Conservation (phyloP, 2,329 filamentous ascomycete genomes). For the Ceratocystis lukuohia region DNA sequence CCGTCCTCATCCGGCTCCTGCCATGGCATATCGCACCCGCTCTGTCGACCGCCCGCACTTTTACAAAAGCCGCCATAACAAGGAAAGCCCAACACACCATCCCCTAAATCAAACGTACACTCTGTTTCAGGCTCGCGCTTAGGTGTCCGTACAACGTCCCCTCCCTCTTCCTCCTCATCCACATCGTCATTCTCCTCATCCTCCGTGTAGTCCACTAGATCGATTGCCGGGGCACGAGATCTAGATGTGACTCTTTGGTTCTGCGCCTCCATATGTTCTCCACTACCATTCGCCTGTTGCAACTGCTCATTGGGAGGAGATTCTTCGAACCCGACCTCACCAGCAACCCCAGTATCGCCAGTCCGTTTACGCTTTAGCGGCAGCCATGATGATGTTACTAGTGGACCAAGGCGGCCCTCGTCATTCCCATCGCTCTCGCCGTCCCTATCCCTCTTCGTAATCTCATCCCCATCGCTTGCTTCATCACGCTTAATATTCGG, state of each 20-base stretch:
- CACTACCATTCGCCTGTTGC: too few species aligned
- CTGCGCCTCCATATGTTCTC: too few species aligned
- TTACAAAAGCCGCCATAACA: not conserved
- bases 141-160: not conserved
- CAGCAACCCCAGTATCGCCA: not conserved
- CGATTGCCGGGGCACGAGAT: not conserved
- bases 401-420: slow-evolving; percentile 22
- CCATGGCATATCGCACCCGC: not conserved
- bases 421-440: slow-evolving; percentile 21
- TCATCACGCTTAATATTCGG: slow-evolving; percentile 22
- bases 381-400: slow-evolving; percentile 6
- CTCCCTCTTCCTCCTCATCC: not conserved
- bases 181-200: slow-evolving; percentile 2
- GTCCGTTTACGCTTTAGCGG: slow-evolving; percentile 6
- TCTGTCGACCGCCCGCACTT: not conserved
- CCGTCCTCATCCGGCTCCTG: slow-evolving; percentile 12
- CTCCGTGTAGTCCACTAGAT: not conserved
- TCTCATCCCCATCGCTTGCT: slow-evolving; percentile 22
- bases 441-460: slow-evolving; percentile 21
- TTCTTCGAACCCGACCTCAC: too few species aligned
- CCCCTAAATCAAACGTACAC: not conserved
- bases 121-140: not conserved
- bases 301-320: too few species aligned
- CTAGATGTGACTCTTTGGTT: too few species aligned
- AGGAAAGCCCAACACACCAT: not conserved